Base-by-base conservation (phyloP, 768 basidiomycete species). In the Auriscalpium vulgare region DNA sequence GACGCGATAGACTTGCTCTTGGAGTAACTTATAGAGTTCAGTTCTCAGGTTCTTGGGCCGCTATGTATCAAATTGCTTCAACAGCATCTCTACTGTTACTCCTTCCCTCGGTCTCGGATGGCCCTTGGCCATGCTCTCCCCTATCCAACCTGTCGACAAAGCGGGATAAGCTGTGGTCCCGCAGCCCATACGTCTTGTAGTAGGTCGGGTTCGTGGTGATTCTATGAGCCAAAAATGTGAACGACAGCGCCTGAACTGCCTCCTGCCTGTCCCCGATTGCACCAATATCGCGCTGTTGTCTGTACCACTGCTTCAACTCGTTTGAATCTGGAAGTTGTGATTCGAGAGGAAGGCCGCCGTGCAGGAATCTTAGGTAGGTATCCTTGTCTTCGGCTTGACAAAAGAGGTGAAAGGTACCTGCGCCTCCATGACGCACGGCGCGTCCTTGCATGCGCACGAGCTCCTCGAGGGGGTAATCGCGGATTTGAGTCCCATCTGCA, bases 401-500 rank as follows among this genome's bases (percentile, higher is more conserved):
- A 66, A 99, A 89, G 47, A 98, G 71, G 64, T 87, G 77, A 72
- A 95, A 94, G 55, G 78, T 77, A 0, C 91, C 88, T 10, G 74
- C 76, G 1, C 75, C 63, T 23, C 66, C 66, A 51, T 70, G 71
- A 54, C 78, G 79, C 11, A 92, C 79, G 4, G 94, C 94, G 36
- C 83, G 81, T 54, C 90, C 83, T 69, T 98, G 95, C 95, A 99
- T 98, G 56, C 83, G 84, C 51, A 89, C 83, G 37, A 99, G 71
- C 62, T 98, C 94, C 17, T 81, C 76, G 38, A 95, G 72, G 0
- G 74, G 74, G 68, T 98, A 98, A 66, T 94, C 92, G 46, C 78
- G 78, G 50, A 95, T 67, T 62, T 87, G 85, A 9, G 74, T 66
- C 13, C 72, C 76, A 53, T 73, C 75, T 38, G 67, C 69, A 43